Base-by-base conservation (phyloP, 768 basidiomycete species). In the Daedaleopsis nitida region DNA sequence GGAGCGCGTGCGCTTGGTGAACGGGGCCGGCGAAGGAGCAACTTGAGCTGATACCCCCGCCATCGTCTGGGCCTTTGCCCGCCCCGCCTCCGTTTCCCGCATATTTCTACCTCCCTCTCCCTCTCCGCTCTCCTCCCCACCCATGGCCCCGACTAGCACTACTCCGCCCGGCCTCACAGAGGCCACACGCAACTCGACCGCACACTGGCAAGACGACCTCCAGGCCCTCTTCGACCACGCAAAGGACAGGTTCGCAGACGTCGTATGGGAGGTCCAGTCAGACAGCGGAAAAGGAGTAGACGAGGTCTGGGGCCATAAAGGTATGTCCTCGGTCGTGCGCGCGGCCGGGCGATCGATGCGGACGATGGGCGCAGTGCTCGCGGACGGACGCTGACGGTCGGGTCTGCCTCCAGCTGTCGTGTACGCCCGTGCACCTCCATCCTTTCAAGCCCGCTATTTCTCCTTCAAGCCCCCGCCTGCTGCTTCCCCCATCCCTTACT, bases 221-320 rank as follows among this genome's bases (percentile, higher is more conserved):
- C 82, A 86, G 59, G 69, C 80, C 7, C 83, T 98, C 43, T 96
- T 94, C 74, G 81, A 82, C 65, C 80, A 87, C 55, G 89, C 94
- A n/a, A 91, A 91, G 74, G 92, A 96, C 63, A 82, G 93, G 58
- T 98, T 95, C 70, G 90, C 92, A n/a, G 96, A 98, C 76, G 94
- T 98, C 53, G 86, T 93, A n/a, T 98, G 96, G 96, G 86, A 88
- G 72, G 79, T 88, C 19, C 82, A 82, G 53, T 80, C 81, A 61
- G 78, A 74, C 56, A 69, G 75, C 52, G 81, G 82, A 58, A 49
- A 59, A 5, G 68, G 64, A 3, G 66, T 70, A 3, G 86, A 84
- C 16, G 79, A 81, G 52, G 86, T 97, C 27, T 97, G 91, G 88
- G 96, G 92, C 5, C 96, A 98, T 74, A 96, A 98, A 85, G 95